Evolutionary conservation across 495 filamentous ascomycete species (phyloP).

Genomic region (Zalerion maritima): DNA sequence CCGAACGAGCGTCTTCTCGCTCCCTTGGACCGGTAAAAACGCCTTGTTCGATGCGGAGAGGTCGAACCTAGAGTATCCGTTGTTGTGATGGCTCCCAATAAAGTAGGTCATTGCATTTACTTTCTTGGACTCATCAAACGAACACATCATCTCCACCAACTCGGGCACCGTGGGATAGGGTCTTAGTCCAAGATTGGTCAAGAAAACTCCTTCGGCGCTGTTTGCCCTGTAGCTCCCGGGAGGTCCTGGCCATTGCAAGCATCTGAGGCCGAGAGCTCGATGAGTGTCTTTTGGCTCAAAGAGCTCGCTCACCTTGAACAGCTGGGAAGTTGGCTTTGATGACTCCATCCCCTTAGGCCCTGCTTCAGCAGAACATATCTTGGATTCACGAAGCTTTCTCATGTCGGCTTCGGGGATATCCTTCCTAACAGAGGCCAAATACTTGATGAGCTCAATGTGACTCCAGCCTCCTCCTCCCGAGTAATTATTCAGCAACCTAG

Average conservation of each 20-base stretch:
- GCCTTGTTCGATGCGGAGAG: constrained; percentile 38
- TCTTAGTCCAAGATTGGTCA: constrained; percentile 54
- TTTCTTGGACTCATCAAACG: constrained; percentile 39
- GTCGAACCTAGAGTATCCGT: constrained; percentile 54
- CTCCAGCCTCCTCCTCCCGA: constrained; percentile 54
- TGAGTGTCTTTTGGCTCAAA: constrained; percentile 68
- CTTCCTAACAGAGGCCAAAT: constrained; percentile 73
- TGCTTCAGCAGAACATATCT: constrained; percentile 70
- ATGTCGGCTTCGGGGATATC: constrained; percentile 84
- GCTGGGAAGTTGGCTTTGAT: constrained; percentile 25
- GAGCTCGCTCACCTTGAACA: constrained; percentile 71
- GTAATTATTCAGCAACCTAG: constrained; percentile 52
- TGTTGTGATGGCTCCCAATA: constrained; percentile 58
- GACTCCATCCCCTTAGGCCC: constrained; percentile 29
- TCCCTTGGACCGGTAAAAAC: constrained; percentile 60
- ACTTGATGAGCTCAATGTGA: constrained; percentile 87
- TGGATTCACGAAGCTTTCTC: constrained; percentile 56
- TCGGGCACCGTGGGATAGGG: constrained; percentile 52
- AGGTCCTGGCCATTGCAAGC: constrained; percentile 66
- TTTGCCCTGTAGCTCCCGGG: constrained; percentile 46
- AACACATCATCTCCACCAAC: constrained; percentile 63
- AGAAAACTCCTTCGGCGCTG: constrained; percentile 59
- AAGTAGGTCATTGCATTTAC: constrained; percentile 68
- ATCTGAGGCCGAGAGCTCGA: constrained; percentile 51
- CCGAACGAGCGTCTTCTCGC: constrained; percentile 43